Conservation (phyloP, 371 early-diverging fungal species). For the Lichtheimia ramosa region DNA sequence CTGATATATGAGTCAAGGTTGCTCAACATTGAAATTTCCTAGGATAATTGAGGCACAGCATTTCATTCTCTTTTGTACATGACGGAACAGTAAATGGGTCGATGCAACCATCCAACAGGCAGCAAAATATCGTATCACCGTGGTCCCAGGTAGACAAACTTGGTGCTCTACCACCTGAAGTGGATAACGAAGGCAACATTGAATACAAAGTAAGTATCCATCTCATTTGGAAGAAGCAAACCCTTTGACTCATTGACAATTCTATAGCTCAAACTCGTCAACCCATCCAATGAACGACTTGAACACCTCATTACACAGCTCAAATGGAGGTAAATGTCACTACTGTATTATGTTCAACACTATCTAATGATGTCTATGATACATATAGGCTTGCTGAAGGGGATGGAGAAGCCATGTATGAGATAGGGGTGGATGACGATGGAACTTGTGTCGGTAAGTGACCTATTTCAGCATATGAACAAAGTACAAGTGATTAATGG, state of each 20-base stretch:
- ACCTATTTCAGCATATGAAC: not conserved
- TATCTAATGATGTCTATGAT: not conserved
- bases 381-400: slow-evolving; percentile 76
- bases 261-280: slow-evolving; percentile 72
- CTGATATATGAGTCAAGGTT: too few species aligned
- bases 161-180: slow-evolving; percentile 72
- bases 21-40: too few species aligned
- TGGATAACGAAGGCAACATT: slow-evolving; percentile 84
- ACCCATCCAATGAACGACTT: slow-evolving; percentile 68
- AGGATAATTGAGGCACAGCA: too few species aligned
- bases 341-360: not conserved
- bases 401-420: slow-evolving; percentile 85
- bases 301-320: slow-evolving; percentile 90
- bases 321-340: slow-evolving; percentile 72
- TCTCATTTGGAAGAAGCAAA: not conserved
- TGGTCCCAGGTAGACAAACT: not conserved
- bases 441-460: slow-evolving; percentile 77
- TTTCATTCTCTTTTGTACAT: too few species aligned
- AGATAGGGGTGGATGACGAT: slow-evolving; percentile 70
- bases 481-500: not conserved
- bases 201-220: slow-evolving; percentile 73
- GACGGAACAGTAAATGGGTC: not conserved
- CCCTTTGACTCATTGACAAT: slow-evolving; percentile 4
- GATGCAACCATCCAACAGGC: not conserved
- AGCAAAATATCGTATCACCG: not conserved